Evolutionary conservation across 768 basidiomycete genomes (phyloP).

Genomic region (Boletus rubescentipes): DNA sequence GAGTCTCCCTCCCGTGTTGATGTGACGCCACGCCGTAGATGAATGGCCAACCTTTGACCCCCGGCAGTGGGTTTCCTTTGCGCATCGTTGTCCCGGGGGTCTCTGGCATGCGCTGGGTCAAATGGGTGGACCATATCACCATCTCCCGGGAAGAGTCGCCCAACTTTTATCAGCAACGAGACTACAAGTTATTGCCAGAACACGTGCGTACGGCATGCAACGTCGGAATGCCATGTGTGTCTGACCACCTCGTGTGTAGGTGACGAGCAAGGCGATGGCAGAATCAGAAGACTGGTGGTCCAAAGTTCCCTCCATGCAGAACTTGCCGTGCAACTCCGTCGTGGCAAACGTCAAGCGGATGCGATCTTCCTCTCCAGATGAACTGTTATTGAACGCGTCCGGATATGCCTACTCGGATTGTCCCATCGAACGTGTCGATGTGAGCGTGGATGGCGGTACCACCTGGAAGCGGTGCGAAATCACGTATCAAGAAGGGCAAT

Average conservation of each 20-base stretch:
- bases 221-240: not conserved
- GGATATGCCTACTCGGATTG: constrained; percentile 58
- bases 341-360: constrained; percentile 35
- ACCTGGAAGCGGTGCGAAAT: constrained; percentile 53
- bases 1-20: not conserved
- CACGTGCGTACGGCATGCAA: constrained; percentile 33
- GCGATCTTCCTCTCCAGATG: constrained; percentile 12
- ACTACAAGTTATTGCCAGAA: constrained; percentile 66
- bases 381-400: constrained; percentile 36
- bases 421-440: constrained; percentile 48
- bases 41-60: constrained; percentile 57
- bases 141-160: constrained; percentile 54
- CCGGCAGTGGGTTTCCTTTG: constrained; percentile 65
- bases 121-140: constrained; percentile 67
- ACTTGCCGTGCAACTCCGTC: constrained; percentile 61
- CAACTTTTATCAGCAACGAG: constrained; percentile 71
- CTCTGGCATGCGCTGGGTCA: constrained; percentile 71
- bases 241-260: constrained; percentile 12
- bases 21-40: constrained; percentile 37
- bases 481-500: constrained; percentile 59
- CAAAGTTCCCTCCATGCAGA: constrained; percentile 56
- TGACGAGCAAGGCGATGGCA: constrained; percentile 26
- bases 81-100: constrained; percentile 69
- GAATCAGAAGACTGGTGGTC: constrained; percentile 42
- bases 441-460: constrained; percentile 50